These are phyloP conservation scores for Pogostemon cablin DNA, from an alignment of 257 asterid species.

Conservation along the genomic window DNA sequence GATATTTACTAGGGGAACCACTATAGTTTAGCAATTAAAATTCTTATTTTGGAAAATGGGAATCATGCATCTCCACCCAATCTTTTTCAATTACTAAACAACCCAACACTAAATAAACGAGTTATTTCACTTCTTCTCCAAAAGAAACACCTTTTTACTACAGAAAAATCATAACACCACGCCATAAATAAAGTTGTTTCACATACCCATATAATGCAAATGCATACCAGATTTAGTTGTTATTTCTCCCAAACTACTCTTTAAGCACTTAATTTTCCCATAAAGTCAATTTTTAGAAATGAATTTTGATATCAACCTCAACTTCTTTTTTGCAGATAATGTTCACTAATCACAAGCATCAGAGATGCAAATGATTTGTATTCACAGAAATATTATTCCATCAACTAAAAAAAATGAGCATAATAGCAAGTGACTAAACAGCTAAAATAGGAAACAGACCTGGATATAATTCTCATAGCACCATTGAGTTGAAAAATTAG, in stretches of 20 bases:
- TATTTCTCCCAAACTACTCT: background rate
- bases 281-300: background rate
- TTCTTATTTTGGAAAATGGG: background rate
- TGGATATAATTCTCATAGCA: conserved; percentile 92
- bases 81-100: background rate
- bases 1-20: background rate
- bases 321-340: conserved; percentile 13
- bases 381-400: conserved; percentile 12
- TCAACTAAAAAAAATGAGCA: conserved; percentile 18
- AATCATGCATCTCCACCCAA: background rate
- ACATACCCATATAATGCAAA: background rate
- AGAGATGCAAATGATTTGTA: background rate
- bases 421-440: conserved; percentile 11
- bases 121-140: conserved; percentile 1
- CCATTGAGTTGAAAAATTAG: conserved; percentile 90
- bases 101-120: background rate
- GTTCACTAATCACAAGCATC: background rate
- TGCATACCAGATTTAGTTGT: background rate
- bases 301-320: background rate
- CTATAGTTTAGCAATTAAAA: background rate
- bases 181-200: background rate
- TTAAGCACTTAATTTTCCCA: background rate
- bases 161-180: background rate
- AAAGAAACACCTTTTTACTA: background rate
- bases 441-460: conserved; percentile 35